These are phyloP conservation scores for Ceratocystis ficicola DNA, from an alignment of 2,329 filamentous ascomycete species.

Conservation along the genomic window DNA sequence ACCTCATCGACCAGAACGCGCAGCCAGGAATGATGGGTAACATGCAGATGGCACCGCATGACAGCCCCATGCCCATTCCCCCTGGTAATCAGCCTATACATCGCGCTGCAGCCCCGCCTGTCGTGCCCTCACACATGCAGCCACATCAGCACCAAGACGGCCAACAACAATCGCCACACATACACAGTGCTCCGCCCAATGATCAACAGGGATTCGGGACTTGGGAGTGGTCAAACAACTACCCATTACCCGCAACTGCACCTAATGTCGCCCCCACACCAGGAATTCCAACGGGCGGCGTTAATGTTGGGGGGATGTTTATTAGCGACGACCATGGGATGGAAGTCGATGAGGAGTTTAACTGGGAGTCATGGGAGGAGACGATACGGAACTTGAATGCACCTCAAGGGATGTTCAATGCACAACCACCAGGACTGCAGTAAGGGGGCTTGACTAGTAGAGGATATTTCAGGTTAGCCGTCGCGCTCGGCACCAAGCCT, in stretches of 20 bases:
- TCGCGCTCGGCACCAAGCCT: background rate
- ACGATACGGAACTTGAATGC: constrained; percentile 14
- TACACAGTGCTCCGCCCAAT: constrained; percentile 3
- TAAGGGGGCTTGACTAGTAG: background rate
- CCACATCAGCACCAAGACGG: constrained; percentile 4
- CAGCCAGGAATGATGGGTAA: constrained; percentile 4
- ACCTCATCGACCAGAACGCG: constrained; percentile 19
- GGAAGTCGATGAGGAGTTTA: constrained; percentile 20
- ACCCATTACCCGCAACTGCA: background rate
- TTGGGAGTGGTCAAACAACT: constrained; percentile 8
- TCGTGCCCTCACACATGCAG: constrained; percentile 13
- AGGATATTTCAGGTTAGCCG: no score
- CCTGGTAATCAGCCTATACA: background rate
- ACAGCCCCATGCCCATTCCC: background rate
- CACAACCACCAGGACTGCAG: constrained; percentile 15
- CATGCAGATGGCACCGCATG: constrained; percentile 1
- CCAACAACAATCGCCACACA: background rate
- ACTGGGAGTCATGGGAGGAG: constrained; percentile 18
- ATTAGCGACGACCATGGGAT: constrained; percentile 11
- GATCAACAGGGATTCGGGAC: constrained; percentile 1
- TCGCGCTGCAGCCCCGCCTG: constrained; percentile 4
- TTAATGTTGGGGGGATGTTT: background rate
- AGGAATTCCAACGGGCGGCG: background rate
- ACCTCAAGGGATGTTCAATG: constrained; percentile 6
- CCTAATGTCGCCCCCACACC: background rate